Conservation (phyloP, 164 flowering plant species). For the Santalum album region DNA sequence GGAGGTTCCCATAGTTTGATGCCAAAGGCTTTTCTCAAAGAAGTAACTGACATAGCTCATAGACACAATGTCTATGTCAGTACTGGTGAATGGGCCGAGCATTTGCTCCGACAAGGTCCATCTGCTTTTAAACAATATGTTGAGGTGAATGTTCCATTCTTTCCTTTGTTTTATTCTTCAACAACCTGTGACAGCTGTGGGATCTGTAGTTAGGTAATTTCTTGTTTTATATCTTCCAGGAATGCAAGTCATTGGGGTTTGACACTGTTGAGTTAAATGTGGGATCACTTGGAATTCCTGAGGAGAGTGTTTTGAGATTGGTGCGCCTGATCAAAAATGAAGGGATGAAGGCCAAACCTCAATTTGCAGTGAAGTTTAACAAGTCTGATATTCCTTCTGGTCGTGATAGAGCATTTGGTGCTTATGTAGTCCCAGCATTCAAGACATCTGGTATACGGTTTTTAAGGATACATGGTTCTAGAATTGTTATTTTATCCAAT, state of each 20-base stretch:
- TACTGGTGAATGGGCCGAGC: conserved; percentile 90
- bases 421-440: conserved; percentile 49
- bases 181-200: neutral
- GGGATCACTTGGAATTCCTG: conserved; percentile 68
- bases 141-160: conserved; percentile 39
- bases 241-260: conserved; percentile 80
- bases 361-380: conserved; percentile 63
- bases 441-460: conserved; percentile 46
- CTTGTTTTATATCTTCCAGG: conserved; percentile 29
- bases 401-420: conserved; percentile 76
- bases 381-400: conserved; percentile 58
- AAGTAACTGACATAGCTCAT: conserved; percentile 74
- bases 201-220: neutral
- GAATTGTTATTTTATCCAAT: too few species aligned
- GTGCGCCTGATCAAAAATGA: conserved; percentile 69
- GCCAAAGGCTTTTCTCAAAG: conserved; percentile 51
- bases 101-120: conserved; percentile 57
- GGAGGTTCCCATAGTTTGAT: conserved; percentile 76
- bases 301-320: conserved; percentile 75
- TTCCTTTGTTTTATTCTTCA: neutral
- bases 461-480: too few species aligned
- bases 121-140: conserved; percentile 64
- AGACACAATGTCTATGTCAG: conserved; percentile 79
- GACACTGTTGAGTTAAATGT: conserved; percentile 84
- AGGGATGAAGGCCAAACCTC: conserved; percentile 80